Evolutionary conservation across 768 basidiomycete genomes (phyloP).

Genomic region (Termitomyces eurrhizus): DNA sequence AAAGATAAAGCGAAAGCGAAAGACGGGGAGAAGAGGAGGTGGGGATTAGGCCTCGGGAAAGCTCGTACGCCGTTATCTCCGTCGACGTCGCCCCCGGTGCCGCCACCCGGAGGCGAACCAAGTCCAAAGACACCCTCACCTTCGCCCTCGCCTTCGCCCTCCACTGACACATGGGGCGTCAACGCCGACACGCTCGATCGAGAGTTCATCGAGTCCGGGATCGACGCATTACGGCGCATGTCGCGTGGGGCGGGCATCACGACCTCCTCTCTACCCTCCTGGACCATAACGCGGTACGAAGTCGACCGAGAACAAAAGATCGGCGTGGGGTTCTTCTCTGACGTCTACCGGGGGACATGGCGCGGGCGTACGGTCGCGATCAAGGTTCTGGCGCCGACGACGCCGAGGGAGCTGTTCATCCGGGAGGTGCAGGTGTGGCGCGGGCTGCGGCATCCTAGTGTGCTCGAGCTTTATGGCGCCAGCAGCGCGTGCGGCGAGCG

Average conservation of each 20-base stretch:
- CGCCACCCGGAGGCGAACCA: too few species aligned
- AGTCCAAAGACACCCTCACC: too few species aligned
- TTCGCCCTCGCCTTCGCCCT: not conserved
- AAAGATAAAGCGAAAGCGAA: not conserved
- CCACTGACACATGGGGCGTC: not conserved
- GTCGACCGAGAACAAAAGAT: constrained; percentile 67
- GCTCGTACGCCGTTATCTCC: not conserved
- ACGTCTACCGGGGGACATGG: constrained; percentile 79
- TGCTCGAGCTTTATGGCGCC: constrained; percentile 74
- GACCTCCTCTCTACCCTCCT: constrained; percentile 46
- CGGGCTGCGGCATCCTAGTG: constrained; percentile 59
- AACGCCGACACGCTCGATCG: constrained; percentile 51
- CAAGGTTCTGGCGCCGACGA: constrained; percentile 64
- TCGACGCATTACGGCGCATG: constrained; percentile 66
- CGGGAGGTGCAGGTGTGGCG: constrained; percentile 75
- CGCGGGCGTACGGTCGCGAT: constrained; percentile 60
- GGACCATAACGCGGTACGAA: constrained; percentile 81
- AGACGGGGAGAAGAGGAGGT: not conserved
- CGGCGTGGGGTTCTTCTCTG: constrained; percentile 71
- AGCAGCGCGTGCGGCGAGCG: constrained; percentile 65
- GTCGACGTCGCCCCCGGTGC: too few species aligned
- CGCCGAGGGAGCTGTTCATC: constrained; percentile 61
- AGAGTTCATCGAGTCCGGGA: constrained; percentile 69
- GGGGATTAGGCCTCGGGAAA: not conserved
- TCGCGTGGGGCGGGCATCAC: constrained; percentile 14